Conservation (phyloP, 1,284 basidiomycete species). For the Phlebopus sp. region DNA sequence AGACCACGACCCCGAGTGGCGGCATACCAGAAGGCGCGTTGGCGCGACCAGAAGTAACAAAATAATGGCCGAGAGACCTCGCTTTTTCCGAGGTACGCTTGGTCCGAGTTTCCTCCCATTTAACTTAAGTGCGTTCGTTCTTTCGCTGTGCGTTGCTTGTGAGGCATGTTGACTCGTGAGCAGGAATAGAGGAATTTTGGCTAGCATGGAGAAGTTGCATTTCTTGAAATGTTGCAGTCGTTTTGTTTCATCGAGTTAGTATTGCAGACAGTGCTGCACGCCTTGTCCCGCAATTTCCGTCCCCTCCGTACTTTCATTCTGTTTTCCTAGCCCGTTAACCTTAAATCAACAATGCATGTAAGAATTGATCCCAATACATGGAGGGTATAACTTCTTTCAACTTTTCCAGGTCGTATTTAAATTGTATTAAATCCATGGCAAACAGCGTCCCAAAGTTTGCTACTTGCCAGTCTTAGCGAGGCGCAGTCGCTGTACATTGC, state of each 20-base stretch:
- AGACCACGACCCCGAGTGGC: constrained; percentile 39
- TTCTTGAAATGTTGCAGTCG: constrained; percentile 6
- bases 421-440: no score
- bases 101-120: constrained; percentile 6
- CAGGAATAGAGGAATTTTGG: constrained; percentile 9
- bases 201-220: constrained; percentile 12
- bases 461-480: no score
- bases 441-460: no score
- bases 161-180: constrained; percentile 6
- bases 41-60: constrained; percentile 50
- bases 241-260: constrained; percentile 8
- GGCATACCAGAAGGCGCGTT: constrained; percentile 61
- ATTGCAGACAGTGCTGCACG: constrained; percentile 16
- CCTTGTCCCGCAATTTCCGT: constrained; percentile 3
- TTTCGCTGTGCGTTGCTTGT: not conserved
- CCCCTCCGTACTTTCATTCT: constrained; percentile 12
- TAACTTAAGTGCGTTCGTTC: constrained; percentile 16
- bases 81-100: not conserved
- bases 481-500: no score
- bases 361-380: constrained; percentile 2
- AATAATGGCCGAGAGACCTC: constrained; percentile 10
- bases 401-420: no score
- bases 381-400: not conserved
- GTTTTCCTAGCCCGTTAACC: constrained; percentile 6
- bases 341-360: constrained; percentile 14